Evolutionary conservation across 768 basidiomycete genomes (phyloP).

Genomic region (Leccinellum luteum): DNA sequence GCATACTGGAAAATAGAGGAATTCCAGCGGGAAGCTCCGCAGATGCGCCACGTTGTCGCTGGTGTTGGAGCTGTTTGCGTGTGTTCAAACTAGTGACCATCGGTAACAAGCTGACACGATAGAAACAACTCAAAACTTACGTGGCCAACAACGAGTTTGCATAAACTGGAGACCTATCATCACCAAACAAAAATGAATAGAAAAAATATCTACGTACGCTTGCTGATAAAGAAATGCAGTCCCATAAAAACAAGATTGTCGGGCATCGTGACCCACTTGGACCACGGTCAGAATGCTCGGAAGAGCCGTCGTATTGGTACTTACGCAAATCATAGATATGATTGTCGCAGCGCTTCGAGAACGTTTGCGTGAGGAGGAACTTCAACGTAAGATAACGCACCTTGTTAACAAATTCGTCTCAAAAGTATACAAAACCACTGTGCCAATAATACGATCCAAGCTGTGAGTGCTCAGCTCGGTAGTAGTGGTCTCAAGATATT

Average conservation of each 20-base stretch:
- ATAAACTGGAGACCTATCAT: slow-evolving; percentile 35
- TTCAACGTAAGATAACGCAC: slow-evolving; percentile 19
- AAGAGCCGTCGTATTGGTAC: slow-evolving; percentile 7
- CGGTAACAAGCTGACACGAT: background rate
- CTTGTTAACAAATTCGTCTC: slow-evolving; percentile 53
- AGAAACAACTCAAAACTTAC: slow-evolving; percentile 8
- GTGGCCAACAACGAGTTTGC: slow-evolving; percentile 52
- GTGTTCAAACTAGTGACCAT: slow-evolving; percentile 34
- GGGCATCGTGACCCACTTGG: slow-evolving; percentile 46
- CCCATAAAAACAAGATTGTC: slow-evolving; percentile 51
- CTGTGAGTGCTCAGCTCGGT: slow-evolving; percentile 21
- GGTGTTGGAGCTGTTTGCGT: slow-evolving; percentile 32
- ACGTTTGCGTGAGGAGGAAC: background rate
- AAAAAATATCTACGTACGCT: slow-evolving; percentile 33
- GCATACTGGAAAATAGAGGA: slow-evolving; percentile 23
- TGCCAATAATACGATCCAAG: slow-evolving; percentile 46
- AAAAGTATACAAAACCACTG: slow-evolving; percentile 49
- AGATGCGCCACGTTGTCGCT: slow-evolving; percentile 29
- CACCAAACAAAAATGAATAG: background rate
- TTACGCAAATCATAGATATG: slow-evolving; percentile 42
- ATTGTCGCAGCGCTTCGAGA: slow-evolving; percentile 38
- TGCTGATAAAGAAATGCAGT: slow-evolving; percentile 52
- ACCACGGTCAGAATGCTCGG: background rate
- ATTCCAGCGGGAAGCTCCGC: slow-evolving; percentile 27
- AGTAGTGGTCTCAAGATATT: background rate